Conservation (phyloP, 345 rosid species). For the Camelina neglecta region DNA sequence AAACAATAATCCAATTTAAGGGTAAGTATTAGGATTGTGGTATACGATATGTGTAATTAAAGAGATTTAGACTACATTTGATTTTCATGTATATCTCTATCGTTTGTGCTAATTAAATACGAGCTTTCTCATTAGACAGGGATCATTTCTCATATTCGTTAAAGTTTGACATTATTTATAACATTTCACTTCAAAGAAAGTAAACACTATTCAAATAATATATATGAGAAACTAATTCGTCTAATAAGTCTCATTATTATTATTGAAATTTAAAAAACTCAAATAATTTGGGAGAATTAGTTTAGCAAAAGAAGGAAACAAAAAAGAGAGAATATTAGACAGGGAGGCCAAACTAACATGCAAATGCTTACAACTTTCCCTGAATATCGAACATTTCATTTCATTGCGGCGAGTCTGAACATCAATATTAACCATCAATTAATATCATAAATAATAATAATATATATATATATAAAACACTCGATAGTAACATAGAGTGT, state of each 20-base stretch:
- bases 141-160: too few relatives aligned
- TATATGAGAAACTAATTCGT: neutral
- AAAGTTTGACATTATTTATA: neutral
- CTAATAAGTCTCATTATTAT: too few relatives aligned
- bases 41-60: too few relatives aligned
- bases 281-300: neutral
- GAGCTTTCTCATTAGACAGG: too few relatives aligned
- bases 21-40: too few relatives aligned
- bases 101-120: too few relatives aligned
- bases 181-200: neutral
- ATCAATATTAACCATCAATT: conserved; percentile 35
- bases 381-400: conserved; percentile 31
- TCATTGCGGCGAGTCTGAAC: conserved; percentile 24
- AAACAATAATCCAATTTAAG: too few relatives aligned
- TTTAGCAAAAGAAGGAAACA: neutral
- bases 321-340: neutral
- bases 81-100: too few relatives aligned
- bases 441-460: conserved; percentile 3
- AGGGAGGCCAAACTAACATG: conserved; percentile 41
- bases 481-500: conserved; percentile 9
- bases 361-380: conserved; percentile 32
- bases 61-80: too few relatives aligned
- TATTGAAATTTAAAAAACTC: too few relatives aligned
- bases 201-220: too few relatives aligned
- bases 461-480: neutral